phyloP scores from a whole-genome alignment of 257 asterid species.

The Jacaranda copaia region DNA sequence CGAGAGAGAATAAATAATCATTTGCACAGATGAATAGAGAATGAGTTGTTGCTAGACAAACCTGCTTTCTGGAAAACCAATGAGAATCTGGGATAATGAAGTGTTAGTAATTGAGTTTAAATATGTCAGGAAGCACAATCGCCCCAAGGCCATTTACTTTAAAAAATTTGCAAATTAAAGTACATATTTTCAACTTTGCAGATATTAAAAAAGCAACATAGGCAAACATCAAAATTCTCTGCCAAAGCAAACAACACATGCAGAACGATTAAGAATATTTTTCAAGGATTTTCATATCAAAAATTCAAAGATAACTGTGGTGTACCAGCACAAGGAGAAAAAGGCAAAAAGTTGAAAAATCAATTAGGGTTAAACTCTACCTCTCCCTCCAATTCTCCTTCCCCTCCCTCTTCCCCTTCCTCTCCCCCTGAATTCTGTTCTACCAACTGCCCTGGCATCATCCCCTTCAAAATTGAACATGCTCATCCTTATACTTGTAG shows the following conservation, averaged over 20 bases:
- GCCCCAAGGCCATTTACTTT: background rate
- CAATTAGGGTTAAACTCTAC: slow-evolving; percentile 41
- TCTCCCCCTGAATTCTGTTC: slow-evolving; percentile 64
- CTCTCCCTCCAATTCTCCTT: slow-evolving; percentile 56
- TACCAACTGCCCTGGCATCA: slow-evolving; percentile 44
- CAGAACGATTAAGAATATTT: slow-evolving; percentile 7
- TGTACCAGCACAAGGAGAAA: background rate
- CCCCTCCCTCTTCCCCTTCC: slow-evolving; percentile 76
- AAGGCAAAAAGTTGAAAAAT: slow-evolving; percentile 15
- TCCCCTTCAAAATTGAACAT: slow-evolving; percentile 81
- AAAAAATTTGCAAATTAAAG: slow-evolving; percentile 26
- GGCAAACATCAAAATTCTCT: background rate
- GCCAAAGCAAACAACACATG: slow-evolving; percentile 15
- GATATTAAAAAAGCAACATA: background rate
- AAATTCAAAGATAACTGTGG: slow-evolving; percentile 32
- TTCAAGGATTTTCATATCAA: slow-evolving; percentile 19
- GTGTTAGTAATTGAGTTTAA: background rate
- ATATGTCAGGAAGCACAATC: background rate
- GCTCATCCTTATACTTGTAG: slow-evolving; percentile 71
- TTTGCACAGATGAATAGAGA: background rate
- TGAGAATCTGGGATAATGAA: background rate
- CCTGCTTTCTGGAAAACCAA: background rate
- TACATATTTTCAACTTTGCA: background rate
- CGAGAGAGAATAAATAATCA: background rate
- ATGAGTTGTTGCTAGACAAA: background rate